A percentile compares a stretch with the other conserved stretches of the same genome.
Conservation (phyloP, 1,284 basidiomycete genomes). For the Inonotus hispidus region DNA sequence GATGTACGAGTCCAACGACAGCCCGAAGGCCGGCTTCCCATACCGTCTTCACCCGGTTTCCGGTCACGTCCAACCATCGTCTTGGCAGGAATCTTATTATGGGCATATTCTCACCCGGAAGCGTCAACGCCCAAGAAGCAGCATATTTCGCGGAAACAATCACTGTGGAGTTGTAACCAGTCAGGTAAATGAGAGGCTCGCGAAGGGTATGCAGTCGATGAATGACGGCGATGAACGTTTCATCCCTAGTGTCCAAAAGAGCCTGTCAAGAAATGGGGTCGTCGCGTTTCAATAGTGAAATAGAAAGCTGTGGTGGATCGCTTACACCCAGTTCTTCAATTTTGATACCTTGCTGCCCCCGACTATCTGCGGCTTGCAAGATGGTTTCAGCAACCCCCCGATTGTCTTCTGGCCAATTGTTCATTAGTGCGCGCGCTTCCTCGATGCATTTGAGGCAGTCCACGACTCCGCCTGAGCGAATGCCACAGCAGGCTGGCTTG, state of each 20-base stretch:
- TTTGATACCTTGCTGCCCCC: slow-evolving; percentile 42
- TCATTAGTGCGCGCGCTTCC: slow-evolving; percentile 36
- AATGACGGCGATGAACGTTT: slow-evolving; percentile 25
- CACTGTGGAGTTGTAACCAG: slow-evolving; percentile 52
- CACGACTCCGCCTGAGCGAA: slow-evolving; percentile 38
- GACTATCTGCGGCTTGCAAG: slow-evolving; percentile 37
- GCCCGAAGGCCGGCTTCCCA: slow-evolving; percentile 68
- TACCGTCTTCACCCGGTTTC: slow-evolving; percentile 49
- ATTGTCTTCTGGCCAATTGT: slow-evolving; percentile 32
- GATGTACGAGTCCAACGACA: slow-evolving; percentile 59
- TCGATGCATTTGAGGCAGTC: slow-evolving; percentile 57
- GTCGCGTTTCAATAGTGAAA: not conserved
- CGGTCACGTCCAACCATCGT: slow-evolving; percentile 73
- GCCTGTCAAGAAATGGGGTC: not conserved
- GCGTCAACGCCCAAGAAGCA: slow-evolving; percentile 52
- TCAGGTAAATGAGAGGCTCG: slow-evolving; percentile 59
- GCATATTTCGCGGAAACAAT: slow-evolving; percentile 46
- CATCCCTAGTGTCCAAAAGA: not conserved
- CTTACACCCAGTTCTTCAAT: slow-evolving; percentile 45
- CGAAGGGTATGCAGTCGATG: slow-evolving; percentile 37
- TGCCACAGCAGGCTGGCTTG: slow-evolving; percentile 45
- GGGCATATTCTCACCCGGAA: slow-evolving; percentile 35
- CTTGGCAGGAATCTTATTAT: slow-evolving; percentile 51
- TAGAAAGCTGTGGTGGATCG: slow-evolving; percentile 13
- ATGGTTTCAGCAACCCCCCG: slow-evolving; percentile 34